Evolutionary conservation across 768 basidiomycete species (phyloP).

Genomic region (Boletus insuetus): DNA sequence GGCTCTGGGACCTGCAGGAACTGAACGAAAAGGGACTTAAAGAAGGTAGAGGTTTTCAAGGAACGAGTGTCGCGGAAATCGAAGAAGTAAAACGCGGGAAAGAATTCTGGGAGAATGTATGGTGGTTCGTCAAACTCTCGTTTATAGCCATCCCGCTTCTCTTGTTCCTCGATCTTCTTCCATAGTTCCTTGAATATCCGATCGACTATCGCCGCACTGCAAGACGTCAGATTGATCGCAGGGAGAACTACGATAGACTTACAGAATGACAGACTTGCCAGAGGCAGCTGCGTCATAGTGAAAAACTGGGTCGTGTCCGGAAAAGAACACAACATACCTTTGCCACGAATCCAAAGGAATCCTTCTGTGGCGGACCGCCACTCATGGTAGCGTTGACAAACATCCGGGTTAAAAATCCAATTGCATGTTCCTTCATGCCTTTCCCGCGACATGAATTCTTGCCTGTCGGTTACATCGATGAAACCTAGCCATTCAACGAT

Average conservation of each 20-base stretch:
- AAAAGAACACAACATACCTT: constrained; percentile 9
- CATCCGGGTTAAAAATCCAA: constrained; percentile 21
- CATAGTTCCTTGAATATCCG: constrained; percentile 22
- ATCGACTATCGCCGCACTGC: constrained; percentile 25
- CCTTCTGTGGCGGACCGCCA: constrained; percentile 20
- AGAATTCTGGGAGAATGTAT: constrained; percentile 22
- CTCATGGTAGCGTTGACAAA: constrained; percentile 17
- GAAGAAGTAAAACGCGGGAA: constrained; percentile 27
- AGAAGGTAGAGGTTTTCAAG: constrained; percentile 13
- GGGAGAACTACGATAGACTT: not conserved
- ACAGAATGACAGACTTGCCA: constrained; percentile 27
- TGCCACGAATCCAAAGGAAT: constrained; percentile 27
- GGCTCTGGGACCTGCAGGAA: constrained; percentile 25
- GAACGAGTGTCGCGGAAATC: constrained; percentile 28
- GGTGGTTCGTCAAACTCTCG: constrained; percentile 16
- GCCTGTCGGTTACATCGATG: constrained; percentile 23
- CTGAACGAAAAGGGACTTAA: constrained; percentile 26
- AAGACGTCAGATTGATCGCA: constrained; percentile 1
- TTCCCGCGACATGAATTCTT: constrained; percentile 26
- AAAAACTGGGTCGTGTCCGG: not conserved
- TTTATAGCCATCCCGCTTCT: constrained; percentile 13
- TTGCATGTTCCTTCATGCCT: constrained; percentile 23
- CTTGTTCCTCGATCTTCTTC: constrained; percentile 21
- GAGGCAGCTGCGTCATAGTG: constrained; percentile 13
- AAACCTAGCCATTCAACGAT: constrained; percentile 24